Evolutionary conservation across 345 rosid species (phyloP), one percentile per base, ranked within the genome.

Genomic region (Linum usitatissimum): DNA sequence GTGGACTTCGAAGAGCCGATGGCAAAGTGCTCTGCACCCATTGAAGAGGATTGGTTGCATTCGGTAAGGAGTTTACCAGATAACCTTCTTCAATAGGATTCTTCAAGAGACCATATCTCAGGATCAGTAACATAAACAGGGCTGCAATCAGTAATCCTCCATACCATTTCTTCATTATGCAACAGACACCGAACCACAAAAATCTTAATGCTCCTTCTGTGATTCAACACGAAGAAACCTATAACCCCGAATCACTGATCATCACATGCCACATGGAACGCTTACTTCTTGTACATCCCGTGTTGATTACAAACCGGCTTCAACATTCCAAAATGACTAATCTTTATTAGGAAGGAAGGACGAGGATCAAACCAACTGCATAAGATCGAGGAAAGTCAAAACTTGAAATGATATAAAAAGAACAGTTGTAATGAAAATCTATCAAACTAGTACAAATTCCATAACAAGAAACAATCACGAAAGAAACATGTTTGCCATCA

Each of bases 101-200:
- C 66, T 77, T 93, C 84, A 79, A 66, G 59, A 90, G 72, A 58
- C 79, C 74, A 61, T 83, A 87, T 76, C 95, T 81, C 64, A 90
- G 77, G 64, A 90, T 73, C 48, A 87, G 67, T 70, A 93, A 66
- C 94, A 81, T 84, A 68, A 79, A 84, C 77, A 93, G 58, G 65
- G 99, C 90, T 28, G 80, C 79, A 79, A 87, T 60, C 58, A 90
- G 30, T 65, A 83, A 78, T 53, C 87, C 86, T 12, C 88, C 88
- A 4, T 87, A 68, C 83, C 96, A 83, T 76, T 73, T 86, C 95
- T 83, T 93, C 99, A 93, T 90, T 68, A 69, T 83, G 76, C 65
- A 61, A 42, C 61, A 65, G 59, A 21, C 63, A 65, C 57, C 38
- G 55, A 12, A 60, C 42, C 55, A 66, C 61, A 21, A 36, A 28